phyloP scores from a whole-genome alignment of 139 green algal species.

The Picocystis salinarum region DNA sequence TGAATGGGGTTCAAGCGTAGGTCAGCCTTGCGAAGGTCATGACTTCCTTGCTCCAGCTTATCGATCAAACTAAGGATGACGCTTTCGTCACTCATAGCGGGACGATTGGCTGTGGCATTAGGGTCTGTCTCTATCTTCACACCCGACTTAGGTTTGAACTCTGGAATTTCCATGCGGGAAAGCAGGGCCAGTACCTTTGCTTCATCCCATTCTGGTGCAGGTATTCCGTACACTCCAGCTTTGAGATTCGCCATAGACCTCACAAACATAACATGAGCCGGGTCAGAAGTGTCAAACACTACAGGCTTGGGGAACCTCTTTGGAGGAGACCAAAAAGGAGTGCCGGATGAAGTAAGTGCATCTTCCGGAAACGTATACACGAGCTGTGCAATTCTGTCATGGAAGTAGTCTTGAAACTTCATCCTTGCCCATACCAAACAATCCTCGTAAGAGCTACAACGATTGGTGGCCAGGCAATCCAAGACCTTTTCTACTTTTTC shows the following conservation, averaged over 20 bases:
- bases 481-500: conserved; percentile 73
- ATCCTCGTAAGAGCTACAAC: conserved; percentile 51
- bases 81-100: conserved; percentile 34
- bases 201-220: conserved; percentile 38
- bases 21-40: conserved; percentile 1
- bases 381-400: conserved; percentile 63
- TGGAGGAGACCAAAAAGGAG: conserved; percentile 86
- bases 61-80: conserved; percentile 44
- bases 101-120: conserved; percentile 35
- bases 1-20: conserved; percentile 46
- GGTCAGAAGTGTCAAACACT: conserved; percentile 52
- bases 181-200: conserved; percentile 18
- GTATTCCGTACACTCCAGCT: conserved; percentile 69
- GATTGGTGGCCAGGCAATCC: conserved; percentile 45
- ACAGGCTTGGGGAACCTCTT: conserved; percentile 87
- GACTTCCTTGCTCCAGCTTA: conserved; percentile 14
- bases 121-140: conserved; percentile 97
- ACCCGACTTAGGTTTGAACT: conserved; percentile 62
- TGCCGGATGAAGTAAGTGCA: conserved; percentile 63
- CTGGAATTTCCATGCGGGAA: conserved; percentile 34
- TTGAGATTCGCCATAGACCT: conserved; percentile 65
- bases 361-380: conserved; percentile 92
- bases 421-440: conserved; percentile 66
- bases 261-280: conserved; percentile 42
- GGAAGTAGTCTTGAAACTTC: conserved; percentile 39